Conservation (phyloP, 106 monocot genomes). For the Phalaenopsis equestris region DNA sequence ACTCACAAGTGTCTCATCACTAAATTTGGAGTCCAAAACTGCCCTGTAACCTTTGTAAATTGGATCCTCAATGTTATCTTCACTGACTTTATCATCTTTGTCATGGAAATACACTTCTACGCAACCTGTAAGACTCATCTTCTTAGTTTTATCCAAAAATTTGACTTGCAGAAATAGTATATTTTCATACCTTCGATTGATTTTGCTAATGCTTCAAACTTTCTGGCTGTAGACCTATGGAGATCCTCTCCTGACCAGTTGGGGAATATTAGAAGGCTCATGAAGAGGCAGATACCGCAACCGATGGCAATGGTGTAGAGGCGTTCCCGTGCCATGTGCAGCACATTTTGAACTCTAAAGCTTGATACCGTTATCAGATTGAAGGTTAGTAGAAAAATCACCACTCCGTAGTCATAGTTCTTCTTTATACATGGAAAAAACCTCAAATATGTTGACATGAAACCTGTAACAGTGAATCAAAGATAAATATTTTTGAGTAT, state of each 20-base stretch:
- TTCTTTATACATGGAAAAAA: slow-evolving; percentile 65
- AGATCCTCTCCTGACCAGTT: slow-evolving; percentile 84
- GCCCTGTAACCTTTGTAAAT: slow-evolving; percentile 22
- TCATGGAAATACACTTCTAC: slow-evolving; percentile 18
- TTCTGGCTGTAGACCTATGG: slow-evolving; percentile 31
- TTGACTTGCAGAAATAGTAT: neutral
- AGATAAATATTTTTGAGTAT: neutral
- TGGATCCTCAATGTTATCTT: slow-evolving; percentile 5
- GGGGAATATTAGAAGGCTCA: slow-evolving; percentile 59
- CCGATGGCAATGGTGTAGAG: slow-evolving; percentile 67
- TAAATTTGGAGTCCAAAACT: slow-evolving; percentile 25
- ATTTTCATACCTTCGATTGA: slow-evolving; percentile 20
- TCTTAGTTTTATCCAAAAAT: neutral
- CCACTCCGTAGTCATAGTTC: slow-evolving; percentile 70
- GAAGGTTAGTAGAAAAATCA: slow-evolving; percentile 81
- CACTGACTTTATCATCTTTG: slow-evolving; percentile 1
- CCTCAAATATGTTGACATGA: slow-evolving; percentile 52
- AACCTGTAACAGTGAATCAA: slow-evolving; percentile 30
- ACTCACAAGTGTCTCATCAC: slow-evolving; percentile 22
- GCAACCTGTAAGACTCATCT: slow-evolving; percentile 8
- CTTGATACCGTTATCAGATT: slow-evolving; percentile 73
- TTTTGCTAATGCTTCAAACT: slow-evolving; percentile 21
- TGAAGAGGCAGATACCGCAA: slow-evolving; percentile 62
- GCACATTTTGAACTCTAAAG: slow-evolving; percentile 51
- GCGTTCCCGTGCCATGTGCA: slow-evolving; percentile 43